Conservation (phyloP, 1,284 basidiomycete species). For the Ceratobasidium papillatum region DNA sequence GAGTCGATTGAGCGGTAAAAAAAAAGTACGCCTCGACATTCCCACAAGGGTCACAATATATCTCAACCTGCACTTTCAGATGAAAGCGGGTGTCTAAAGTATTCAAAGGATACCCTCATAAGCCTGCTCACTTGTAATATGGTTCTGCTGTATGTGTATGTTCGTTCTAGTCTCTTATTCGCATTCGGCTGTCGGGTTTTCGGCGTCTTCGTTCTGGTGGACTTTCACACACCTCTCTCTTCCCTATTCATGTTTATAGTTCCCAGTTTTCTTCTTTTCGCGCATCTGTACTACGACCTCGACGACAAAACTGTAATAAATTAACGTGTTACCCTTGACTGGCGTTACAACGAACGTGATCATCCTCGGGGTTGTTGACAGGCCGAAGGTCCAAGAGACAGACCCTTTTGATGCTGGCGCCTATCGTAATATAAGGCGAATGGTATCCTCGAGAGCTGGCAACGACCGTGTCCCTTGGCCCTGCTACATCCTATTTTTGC, state of each 20-base stretch:
- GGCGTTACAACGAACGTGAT: conserved; percentile 1
- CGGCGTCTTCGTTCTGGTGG: conserved; percentile 22
- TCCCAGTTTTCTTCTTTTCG: neutral
- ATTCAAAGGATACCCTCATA: conserved; percentile 30
- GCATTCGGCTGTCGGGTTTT: neutral
- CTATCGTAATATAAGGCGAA: neutral
- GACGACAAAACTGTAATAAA: neutral
- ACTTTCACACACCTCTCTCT: conserved; percentile 1
- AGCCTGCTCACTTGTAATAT: neutral
- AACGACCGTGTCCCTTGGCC: neutral
- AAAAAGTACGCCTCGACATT: conserved; percentile 1
- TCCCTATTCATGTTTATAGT: conserved; percentile 21
- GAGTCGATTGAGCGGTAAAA: conserved; percentile 38
- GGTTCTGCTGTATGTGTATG: conserved; percentile 24
- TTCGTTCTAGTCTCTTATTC: conserved; percentile 10
- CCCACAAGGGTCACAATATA: neutral
- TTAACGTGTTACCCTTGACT: neutral
- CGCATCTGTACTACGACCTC: conserved; percentile 1
- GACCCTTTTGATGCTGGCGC: neutral
- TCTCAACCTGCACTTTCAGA: neutral
- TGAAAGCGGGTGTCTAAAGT: conserved; percentile 4
- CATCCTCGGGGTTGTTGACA: neutral
- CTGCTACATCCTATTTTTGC: no score
- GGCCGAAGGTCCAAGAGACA: neutral
- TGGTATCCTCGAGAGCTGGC: neutral